Evolutionary conservation across 2,329 filamentous ascomycete species (phyloP).

Genomic region (Claviceps humidiphila): DNA sequence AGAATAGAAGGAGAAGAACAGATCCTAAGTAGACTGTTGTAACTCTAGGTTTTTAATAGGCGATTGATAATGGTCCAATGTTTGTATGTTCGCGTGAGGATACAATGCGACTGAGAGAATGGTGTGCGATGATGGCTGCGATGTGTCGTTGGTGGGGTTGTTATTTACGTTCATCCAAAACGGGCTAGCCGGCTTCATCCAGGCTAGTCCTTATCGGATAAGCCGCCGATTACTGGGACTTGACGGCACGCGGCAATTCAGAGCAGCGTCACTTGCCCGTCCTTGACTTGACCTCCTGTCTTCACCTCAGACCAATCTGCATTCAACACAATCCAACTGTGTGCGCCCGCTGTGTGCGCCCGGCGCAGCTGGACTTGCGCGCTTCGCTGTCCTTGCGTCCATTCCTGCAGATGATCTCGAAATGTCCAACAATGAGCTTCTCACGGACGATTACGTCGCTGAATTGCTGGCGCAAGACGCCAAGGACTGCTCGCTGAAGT

Average conservation of each 20-base stretch:
- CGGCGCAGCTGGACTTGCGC: too few species aligned
- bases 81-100: background rate
- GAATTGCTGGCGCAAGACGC: conserved; percentile 71
- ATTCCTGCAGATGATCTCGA: background rate
- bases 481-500: conserved; percentile 56
- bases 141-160: background rate
- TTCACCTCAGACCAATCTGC: background rate
- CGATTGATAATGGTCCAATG: background rate
- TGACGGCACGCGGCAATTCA: too few species aligned
- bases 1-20: background rate
- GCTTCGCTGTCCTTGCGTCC: too few species aligned
- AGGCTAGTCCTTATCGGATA: too few species aligned
- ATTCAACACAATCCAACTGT: background rate
- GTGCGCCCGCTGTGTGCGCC: background rate
- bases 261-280: background rate
- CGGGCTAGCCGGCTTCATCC: conserved; percentile 1
- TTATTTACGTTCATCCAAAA: conserved; percentile 8
- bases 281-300: background rate
- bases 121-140: background rate
- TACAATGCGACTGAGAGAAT: background rate
- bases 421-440: conserved; percentile 34
- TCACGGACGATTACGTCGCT: conserved; percentile 69
- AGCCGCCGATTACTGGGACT: too few species aligned
- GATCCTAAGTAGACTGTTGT: background rate
- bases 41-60: background rate